Base-by-base conservation (phyloP, 495 filamentous ascomycete genomes). In the Neurospora cerealis region DNA sequence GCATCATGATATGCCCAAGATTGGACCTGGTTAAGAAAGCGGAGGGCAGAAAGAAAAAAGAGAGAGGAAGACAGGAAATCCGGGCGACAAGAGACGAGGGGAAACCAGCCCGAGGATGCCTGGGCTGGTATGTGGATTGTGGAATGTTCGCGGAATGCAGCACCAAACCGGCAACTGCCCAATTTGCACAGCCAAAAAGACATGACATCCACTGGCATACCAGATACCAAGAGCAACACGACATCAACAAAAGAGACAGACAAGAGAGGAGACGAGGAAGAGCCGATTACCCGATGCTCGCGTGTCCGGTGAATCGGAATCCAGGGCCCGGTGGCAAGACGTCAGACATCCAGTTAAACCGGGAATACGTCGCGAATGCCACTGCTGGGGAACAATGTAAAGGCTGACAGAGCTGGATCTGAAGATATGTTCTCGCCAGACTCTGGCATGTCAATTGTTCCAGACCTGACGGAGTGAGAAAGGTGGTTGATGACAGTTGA, bases 1-100 rank as follows among this genome's bases (percentile, higher is more conserved):
- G 83, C 96, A 99, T 82, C 96, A 99, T 80, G 96, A 99, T 80
- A 99, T 99, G 95, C 92, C 91, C 73, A 92, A 91, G 84, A 93
- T 93, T 74, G 91, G 91, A 75, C 91, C 91, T 5, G 91, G 91
- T 78, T 93, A 86, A 86, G 71, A 28, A 48, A 9, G 8, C 17
- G 1, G 3, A 10, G 44, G 21, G n/a, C 41, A 42, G 1, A 7
- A 48, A 38, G 5, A 21, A 46, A 5, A 24, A 10, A 54, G 44
- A 24, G 44, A 46, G 44, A 24, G 7, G n/a, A 13, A 24, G 21
- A 54, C 21, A 21, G 10, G 5, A 13, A 54, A 10, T n/a, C 8
- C n/a, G 11, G 2, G 38, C 38, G 10, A 39, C 46, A 24, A 2
- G 21, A 28, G 46, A 54, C 46, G 46, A 28, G 4, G 44, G 13